phyloP scores from a whole-genome alignment of 139 green algal genomes.

The Chloropicon primus region DNA sequence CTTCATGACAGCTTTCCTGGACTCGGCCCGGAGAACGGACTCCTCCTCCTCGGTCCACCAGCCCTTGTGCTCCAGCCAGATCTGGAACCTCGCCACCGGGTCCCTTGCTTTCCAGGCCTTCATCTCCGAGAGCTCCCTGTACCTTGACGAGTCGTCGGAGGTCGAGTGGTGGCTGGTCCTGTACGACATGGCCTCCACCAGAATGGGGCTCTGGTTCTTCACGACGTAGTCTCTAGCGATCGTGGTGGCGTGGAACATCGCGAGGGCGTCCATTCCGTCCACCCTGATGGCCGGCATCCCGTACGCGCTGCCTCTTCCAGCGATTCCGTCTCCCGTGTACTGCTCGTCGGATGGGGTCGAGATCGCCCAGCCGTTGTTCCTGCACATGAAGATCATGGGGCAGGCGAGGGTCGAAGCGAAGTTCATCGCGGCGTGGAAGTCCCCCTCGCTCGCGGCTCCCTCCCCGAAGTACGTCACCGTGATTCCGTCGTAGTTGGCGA shows the following conservation, averaged over 20 bases:
- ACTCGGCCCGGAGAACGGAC: constrained; percentile 19
- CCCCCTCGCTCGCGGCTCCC: constrained; percentile 71
- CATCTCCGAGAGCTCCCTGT: constrained; percentile 41
- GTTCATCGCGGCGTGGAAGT: constrained; percentile 88
- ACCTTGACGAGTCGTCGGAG: constrained; percentile 66
- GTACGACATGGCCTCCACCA: constrained; percentile 69
- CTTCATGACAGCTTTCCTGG: constrained; percentile 26
- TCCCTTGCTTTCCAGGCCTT: constrained; percentile 55
- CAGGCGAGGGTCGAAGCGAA: constrained; percentile 69
- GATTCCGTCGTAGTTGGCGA: constrained; percentile 32
- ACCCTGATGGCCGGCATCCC: constrained; percentile 66
- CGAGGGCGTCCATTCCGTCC: constrained; percentile 75
- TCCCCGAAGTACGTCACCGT: constrained; percentile 68
- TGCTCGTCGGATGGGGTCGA: constrained; percentile 74
- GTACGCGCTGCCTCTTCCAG: constrained; percentile 49
- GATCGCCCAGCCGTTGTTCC: constrained; percentile 95
- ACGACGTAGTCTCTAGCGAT: not conserved
- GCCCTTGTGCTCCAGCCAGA: constrained; percentile 36
- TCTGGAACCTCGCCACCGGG: constrained; percentile 59
- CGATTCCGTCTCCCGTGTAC: constrained; percentile 81
- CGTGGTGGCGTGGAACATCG: constrained; percentile 54
- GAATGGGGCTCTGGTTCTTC: not conserved
- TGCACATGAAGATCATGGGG: constrained; percentile 82
- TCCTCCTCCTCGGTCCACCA: constrained; percentile 57
- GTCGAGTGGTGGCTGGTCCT: constrained; percentile 81